A percentile compares a stretch with the other conserved stretches of the same genome.
Conservation (phyloP, 2,329 filamentous ascomycete species). For the Ceratocystis eucalypticola region DNA sequence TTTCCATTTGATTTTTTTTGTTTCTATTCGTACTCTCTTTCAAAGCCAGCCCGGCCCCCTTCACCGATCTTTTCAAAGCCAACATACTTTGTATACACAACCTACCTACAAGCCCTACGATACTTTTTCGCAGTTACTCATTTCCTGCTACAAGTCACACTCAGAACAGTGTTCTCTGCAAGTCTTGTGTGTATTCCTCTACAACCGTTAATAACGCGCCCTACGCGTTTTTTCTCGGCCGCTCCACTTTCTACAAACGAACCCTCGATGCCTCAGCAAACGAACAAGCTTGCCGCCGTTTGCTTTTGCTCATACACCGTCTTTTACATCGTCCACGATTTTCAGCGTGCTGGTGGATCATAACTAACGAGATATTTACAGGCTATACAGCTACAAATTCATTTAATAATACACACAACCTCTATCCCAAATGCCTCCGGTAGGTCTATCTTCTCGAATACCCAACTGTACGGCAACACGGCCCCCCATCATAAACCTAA, state of each 20-base stretch:
- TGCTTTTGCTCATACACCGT: background rate
- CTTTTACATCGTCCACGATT: background rate
- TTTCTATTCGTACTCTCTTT: constrained; percentile 21
- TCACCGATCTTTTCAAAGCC: constrained; percentile 21
- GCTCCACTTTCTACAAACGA: background rate
- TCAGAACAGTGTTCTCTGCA: constrained; percentile 1
- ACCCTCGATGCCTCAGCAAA: background rate
- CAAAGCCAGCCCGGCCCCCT: background rate
- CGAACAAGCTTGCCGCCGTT: background rate
- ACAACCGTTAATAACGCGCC: background rate
- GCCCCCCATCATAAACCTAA: background rate
- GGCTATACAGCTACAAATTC: constrained; percentile 10
- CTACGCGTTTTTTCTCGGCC: background rate
- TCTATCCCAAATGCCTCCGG: constrained; percentile 28
- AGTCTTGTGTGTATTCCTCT: constrained; percentile 4
- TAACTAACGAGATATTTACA: background rate
- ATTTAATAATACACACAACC: constrained; percentile 12
- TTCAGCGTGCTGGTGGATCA: background rate
- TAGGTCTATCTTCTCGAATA: constrained; percentile 25
- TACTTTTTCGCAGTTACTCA: background rate
- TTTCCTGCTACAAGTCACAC: background rate
- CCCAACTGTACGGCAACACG: background rate
- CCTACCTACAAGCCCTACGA: constrained; percentile 13
- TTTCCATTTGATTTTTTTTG: constrained; percentile 22
- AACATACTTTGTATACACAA: constrained; percentile 6